Conservation (phyloP, 2,329 filamentous ascomycete genomes). For the Decorospora gaudefroyi region DNA sequence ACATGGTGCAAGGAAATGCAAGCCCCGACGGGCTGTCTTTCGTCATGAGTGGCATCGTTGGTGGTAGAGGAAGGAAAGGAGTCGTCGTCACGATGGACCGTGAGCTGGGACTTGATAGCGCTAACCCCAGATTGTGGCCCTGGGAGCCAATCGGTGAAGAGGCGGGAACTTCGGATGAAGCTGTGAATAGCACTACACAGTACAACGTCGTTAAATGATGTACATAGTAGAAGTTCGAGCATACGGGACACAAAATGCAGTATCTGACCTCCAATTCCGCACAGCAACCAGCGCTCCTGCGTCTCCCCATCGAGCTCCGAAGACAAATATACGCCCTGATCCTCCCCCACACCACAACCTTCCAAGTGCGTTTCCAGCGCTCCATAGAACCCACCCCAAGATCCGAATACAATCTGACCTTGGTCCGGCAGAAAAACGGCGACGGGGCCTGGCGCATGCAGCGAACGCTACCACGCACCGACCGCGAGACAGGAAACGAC, state of each 20-base stretch:
- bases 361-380: constrained; percentile 30
- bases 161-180: constrained; percentile 6
- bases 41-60: constrained; percentile 35
- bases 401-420: constrained; percentile 39
- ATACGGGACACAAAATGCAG: constrained; percentile 20
- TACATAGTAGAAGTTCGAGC: background rate
- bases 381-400: constrained; percentile 19
- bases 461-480: constrained; percentile 27
- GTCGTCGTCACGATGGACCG: constrained; percentile 20
- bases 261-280: constrained; percentile 1
- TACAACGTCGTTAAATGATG: background rate
- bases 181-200: constrained; percentile 4
- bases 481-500: constrained; percentile 39
- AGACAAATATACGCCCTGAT: constrained; percentile 50
- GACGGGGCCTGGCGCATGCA: constrained; percentile 39
- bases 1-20: constrained; percentile 25
- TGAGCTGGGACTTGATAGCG: constrained; percentile 14
- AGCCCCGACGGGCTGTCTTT: constrained; percentile 35
- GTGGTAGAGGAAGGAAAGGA: constrained; percentile 33
- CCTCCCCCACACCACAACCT: constrained; percentile 49
- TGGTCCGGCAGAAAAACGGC: constrained; percentile 31
- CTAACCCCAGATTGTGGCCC: constrained; percentile 21
- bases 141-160: constrained; percentile 25
- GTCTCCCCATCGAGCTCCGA: constrained; percentile 53
- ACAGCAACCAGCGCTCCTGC: constrained; percentile 37